Evolutionary conservation across 2,329 filamentous ascomycete genomes (phyloP), one percentile per base, ranked within the genome.

Genomic region (Cladosporium velox): DNA sequence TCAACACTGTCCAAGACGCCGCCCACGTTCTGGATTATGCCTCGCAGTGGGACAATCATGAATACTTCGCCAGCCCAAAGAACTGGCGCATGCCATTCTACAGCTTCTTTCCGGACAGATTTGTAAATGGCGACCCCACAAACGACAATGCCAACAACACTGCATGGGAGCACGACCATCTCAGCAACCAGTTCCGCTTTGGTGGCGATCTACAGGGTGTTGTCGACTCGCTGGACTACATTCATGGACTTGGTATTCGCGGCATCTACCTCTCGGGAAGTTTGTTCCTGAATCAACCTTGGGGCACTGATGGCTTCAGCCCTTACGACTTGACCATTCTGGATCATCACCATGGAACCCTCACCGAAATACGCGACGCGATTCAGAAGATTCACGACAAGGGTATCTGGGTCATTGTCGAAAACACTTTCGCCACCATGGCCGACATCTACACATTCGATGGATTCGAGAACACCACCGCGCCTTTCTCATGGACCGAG

Each of bases 41-140:
- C 73, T 83, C 86, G 67, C 77, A 82, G 78, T 84, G 85, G 83
- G 77, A 77, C 24, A 77, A 82, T 67, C 84, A 87, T 73, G 76
- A 72, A 5, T 88, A 85, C 69, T 74, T 77, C 21, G 77, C 80
- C 0, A 89, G 87, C 21, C 87, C 87, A 1, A 73, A 78, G 0
- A 89, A 86, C 69, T 90, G 88, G 87, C 82, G 88, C 30, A 84
- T 90, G 68, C 88, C 88, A 0, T 86, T 88, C 72, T 90, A 90
- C 73, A 88, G 86, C 10, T 77, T 90, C 55, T 88, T 88, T 71
- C 77, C 88, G 12, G 87, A 90, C 73, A 80, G 86, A 66, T 90
- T 85, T 71, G 86, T 88, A 44, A 89, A 90, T 71, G 87, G 87
- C 24, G 84, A 90, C 70, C 87, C 87, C 8, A 81, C 79, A 1